Conservation (phyloP, 2,329 filamentous ascomycete genomes). For the Juglanconis oblonga region DNA sequence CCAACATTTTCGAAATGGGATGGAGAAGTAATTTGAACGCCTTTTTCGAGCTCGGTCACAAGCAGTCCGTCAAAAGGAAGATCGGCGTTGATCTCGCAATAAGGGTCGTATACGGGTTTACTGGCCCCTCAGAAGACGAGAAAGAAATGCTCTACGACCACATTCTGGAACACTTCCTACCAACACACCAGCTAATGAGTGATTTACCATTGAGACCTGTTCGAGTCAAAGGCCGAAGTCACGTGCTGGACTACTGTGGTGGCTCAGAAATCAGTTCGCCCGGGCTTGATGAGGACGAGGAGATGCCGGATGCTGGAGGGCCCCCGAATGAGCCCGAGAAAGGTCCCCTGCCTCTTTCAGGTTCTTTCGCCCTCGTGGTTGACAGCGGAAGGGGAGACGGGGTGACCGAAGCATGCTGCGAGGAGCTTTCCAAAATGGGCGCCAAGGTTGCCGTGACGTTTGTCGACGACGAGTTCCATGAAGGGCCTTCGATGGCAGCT, state of each 20-base stretch:
- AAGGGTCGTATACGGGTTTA: neutral
- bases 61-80: neutral
- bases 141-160: neutral
- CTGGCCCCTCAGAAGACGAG: neutral
- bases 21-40: neutral
- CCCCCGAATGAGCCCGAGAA: too few relatives aligned
- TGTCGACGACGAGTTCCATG: neutral
- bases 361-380: neutral
- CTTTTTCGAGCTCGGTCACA: neutral
- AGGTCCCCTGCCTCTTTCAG: neutral
- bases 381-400: neutral
- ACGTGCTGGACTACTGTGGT: too few relatives aligned
- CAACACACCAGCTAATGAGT: neutral
- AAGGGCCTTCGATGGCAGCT: neutral
- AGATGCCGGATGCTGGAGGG: neutral
- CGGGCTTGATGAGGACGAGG: neutral
- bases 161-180: neutral
- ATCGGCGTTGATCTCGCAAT: neutral
- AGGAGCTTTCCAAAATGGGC: neutral
- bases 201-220: neutral
- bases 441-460: neutral
- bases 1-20: neutral
- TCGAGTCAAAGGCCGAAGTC: too few relatives aligned
- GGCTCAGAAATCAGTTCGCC: too few relatives aligned
- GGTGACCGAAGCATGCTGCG: neutral